These are phyloP conservation scores for Chrysanthemum lavandulifolium DNA, from an alignment of 129 eudicot genomes.

Conservation along the genomic window DNA sequence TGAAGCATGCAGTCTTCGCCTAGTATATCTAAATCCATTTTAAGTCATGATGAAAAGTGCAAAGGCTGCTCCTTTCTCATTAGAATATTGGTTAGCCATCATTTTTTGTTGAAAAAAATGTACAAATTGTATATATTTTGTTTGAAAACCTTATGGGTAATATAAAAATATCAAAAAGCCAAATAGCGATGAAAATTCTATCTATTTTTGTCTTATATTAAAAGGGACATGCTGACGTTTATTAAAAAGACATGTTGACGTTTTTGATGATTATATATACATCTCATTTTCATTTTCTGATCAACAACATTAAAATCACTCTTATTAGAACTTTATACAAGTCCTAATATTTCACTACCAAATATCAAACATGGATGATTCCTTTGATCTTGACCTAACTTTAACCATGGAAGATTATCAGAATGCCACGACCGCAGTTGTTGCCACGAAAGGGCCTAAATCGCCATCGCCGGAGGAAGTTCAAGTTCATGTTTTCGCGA, in stretches of 20 bases:
- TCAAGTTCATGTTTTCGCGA: conserved; percentile 10
- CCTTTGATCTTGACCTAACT: conserved; percentile 37
- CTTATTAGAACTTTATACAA: too few relatives aligned
- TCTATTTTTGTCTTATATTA: too few relatives aligned
- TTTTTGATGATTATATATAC: background rate
- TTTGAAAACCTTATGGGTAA: too few relatives aligned
- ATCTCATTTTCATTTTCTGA: background rate
- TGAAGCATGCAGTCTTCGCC: too few relatives aligned
- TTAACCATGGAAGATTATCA: conserved; percentile 30
- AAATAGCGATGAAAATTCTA: too few relatives aligned
- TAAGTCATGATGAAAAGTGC: too few relatives aligned
- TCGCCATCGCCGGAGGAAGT: conserved; percentile 12
- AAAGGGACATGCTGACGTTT: background rate
- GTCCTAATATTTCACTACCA: background rate
- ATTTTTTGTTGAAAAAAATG: too few relatives aligned
- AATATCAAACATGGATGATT: conserved; percentile 15
- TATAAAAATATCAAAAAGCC: too few relatives aligned
- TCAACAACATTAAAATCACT: background rate
- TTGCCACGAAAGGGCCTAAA: background rate
- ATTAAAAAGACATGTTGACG: background rate
- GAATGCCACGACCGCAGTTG: background rate
- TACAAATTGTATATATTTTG: too few relatives aligned
- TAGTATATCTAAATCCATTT: too few relatives aligned
- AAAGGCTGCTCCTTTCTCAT: too few relatives aligned
- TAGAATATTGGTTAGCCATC: too few relatives aligned